Percentiles rank a stretch among this genome's conserved stretches.
phyloP scores from a whole-genome alignment of 805 yeast genomes.

The Wickerhamomyces alni region DNA sequence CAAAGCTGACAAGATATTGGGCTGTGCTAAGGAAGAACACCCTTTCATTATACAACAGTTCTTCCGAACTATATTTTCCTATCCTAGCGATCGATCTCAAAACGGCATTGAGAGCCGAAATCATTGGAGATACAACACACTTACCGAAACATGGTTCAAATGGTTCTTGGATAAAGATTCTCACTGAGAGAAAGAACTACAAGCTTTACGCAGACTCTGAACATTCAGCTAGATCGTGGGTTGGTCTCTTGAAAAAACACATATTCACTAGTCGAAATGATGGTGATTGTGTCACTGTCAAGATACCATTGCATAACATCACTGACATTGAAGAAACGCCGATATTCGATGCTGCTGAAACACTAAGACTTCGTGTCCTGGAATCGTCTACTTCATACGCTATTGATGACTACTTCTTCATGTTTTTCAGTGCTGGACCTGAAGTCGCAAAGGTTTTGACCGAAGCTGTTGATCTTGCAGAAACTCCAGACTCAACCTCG shows the following conservation, averaged over 20 bases:
- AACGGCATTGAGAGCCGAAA: slow-evolving; percentile 55
- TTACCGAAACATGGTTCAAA: slow-evolving; percentile 2
- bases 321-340: slow-evolving; percentile 52
- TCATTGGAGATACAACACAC: slow-evolving; percentile 23
- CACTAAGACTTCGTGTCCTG: slow-evolving; percentile 54
- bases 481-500: slow-evolving; percentile 1
- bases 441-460: slow-evolving; percentile 36
- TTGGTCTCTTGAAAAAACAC: slow-evolving; percentile 62
- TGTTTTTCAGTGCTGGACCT: slow-evolving; percentile 53
- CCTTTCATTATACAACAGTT: slow-evolving; percentile 57
- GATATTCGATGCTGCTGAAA: slow-evolving; percentile 50
- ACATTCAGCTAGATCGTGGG: slow-evolving; percentile 78
- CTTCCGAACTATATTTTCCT: slow-evolving; percentile 86
- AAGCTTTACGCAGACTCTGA: slow-evolving; percentile 69
- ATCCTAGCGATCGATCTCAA: slow-evolving; percentile 65
- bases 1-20: slow-evolving; percentile 58
- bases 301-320: slow-evolving; percentile 68
- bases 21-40: slow-evolving; percentile 67
- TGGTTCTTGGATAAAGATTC: slow-evolving; percentile 48
- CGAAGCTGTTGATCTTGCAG: slow-evolving; percentile 29
- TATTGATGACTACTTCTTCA: slow-evolving; percentile 63
- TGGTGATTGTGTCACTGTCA: slow-evolving; percentile 67
- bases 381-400: slow-evolving; percentile 49
- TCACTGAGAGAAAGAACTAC: slow-evolving; percentile 52
- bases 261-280: slow-evolving; percentile 69